Evolutionary conservation across 2,329 filamentous ascomycete genomes (phyloP), one percentile per base, ranked within the genome.

Genomic region (Cladosporium sp.): DNA sequence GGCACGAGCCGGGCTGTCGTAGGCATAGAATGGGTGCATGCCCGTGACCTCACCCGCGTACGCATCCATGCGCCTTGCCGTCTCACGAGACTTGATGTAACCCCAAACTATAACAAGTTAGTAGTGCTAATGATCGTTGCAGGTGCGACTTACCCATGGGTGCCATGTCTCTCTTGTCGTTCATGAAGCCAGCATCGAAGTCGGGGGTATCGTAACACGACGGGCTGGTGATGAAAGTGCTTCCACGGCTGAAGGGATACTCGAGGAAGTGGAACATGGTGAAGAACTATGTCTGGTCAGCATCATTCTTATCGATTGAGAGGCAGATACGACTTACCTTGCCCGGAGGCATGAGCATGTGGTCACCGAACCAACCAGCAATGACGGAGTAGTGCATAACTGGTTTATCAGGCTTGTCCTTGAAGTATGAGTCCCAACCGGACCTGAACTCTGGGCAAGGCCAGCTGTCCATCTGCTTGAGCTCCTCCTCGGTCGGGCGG

Each of bases 231-330:
- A 90, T 87, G 76, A 90, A 87, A 65, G 90, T 81, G 64, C 81
- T 79, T 2, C 88, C 88, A 0, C 86, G 84, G 1, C 86, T 88
- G 72, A 84, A 86, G 0, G 87, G 87, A 71, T 90, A 88, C 80
- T 91, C 88, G 47, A 92, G 78, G 85, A 92, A 92, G 77, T 92
- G 89, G 84, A 92, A 92, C 89, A 92, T 92, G 74, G 87, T 90
- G 81, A 92, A 92, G 84, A 92, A 92, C 69, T 63, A 21, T 6
- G 28, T 28, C 6, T n/a, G 14, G 32, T 63, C 32, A 63, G 18
- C 15, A 24, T n/a, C 18, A 18, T 12, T 5, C 15, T 3, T 14
- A 12, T 12, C 18, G 2, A 24, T 26, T 18, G 14, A 34, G 12
- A 14, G 18, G 4, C 44, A 28, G 21, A 14, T n/a, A 21, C 11